Base-by-base conservation (phyloP, 1,139 yeast genomes). In the Geotrichum candidum region DNA sequence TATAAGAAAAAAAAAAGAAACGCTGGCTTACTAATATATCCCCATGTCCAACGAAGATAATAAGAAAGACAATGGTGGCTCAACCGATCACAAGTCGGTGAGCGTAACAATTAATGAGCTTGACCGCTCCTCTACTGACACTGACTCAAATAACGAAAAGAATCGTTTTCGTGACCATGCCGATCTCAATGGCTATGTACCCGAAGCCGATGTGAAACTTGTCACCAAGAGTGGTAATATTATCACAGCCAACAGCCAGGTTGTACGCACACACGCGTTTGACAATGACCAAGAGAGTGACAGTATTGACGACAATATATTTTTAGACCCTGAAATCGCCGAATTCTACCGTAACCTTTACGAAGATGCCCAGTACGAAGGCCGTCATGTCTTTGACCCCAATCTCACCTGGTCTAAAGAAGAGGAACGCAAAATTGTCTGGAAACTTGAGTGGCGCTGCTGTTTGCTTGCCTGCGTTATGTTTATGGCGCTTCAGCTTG, bases 401-500 rank as follows among this genome's bases (percentile, higher is more conserved):
- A 72, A 72, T 1, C 74, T 80, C 48, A 70, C 74, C 13, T 82
- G 84, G 84, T 72, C 78, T 1, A 64, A 67, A 45, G 73, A 76
- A 35, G 84, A 82, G 67, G 85, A 82, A 61, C 68, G 68, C 50
- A 67, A 66, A 51, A 64, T 82, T 9, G 66, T 78, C 9, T 66
- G 79, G 59, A 80, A 79, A 65, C 68, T 79, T 25, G 84, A 82
- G 63, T 70, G 68, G 67, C 69, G 77, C 35, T 82, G 81, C 50
- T 57, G 59, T 35, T 66, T 78, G 45, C 74, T 78, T 70, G 81
- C 82, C 1, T 72, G 77, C 65, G 52, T 68, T 60, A 63, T 69
- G 68, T 82, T 83, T 65, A 72, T 78, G 61, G 82, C 81, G n/a
- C 72, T 83, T 61, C 81, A 83, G 62, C 68, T 82, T 41, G 85